Percentiles rank a stretch among this genome's conserved stretches.
phyloP scores from a whole-genome alignment of 2,329 filamentous ascomycete species.

The Nakataea oryzae region DNA sequence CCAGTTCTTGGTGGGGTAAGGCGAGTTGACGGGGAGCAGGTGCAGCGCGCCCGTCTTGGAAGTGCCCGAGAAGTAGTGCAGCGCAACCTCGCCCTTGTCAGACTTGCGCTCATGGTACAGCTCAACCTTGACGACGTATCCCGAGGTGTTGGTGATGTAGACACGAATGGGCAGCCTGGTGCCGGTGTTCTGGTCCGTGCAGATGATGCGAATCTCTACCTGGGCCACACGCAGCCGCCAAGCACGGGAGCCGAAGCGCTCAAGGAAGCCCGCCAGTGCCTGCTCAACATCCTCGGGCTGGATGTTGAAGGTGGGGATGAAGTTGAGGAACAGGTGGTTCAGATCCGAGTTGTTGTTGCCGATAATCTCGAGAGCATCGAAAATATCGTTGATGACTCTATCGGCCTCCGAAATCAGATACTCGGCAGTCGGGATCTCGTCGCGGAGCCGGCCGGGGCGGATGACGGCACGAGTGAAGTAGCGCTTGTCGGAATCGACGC shows the following conservation, averaged over 20 bases:
- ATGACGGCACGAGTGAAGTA: constrained; percentile 98
- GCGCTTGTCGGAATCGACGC: constrained; percentile 89
- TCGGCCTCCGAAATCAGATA: constrained; percentile 97
- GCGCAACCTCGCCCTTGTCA: constrained; percentile 95
- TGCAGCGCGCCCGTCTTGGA: constrained; percentile 96
- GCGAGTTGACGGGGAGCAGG: constrained; percentile 77
- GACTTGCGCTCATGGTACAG: constrained; percentile 97
- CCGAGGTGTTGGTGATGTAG: constrained; percentile 95
- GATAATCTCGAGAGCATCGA: constrained; percentile 95
- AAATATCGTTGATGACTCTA: constrained; percentile 91
- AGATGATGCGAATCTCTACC: constrained; percentile 96
- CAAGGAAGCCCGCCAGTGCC: constrained; percentile 87
- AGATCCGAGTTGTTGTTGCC: constrained; percentile 98
- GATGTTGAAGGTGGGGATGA: constrained; percentile 91
- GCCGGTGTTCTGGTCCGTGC: constrained; percentile 79
- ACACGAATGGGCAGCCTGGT: constrained; percentile 86
- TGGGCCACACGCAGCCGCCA: constrained; percentile 96
- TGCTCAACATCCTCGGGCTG: constrained; percentile 83
- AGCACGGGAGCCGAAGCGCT: constrained; percentile 87
- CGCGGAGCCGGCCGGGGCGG: constrained; percentile 82
- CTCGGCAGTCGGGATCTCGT: constrained; percentile 97
- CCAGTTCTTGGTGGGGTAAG: constrained; percentile 97
- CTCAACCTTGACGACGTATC: constrained; percentile 95
- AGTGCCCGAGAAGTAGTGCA: constrained; percentile 93
- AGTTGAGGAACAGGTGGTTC: constrained; percentile 99